These are phyloP conservation scores for Coix lacrymajobi DNA, from an alignment of 176 grass and related monocot species.

Conservation along the genomic window DNA sequence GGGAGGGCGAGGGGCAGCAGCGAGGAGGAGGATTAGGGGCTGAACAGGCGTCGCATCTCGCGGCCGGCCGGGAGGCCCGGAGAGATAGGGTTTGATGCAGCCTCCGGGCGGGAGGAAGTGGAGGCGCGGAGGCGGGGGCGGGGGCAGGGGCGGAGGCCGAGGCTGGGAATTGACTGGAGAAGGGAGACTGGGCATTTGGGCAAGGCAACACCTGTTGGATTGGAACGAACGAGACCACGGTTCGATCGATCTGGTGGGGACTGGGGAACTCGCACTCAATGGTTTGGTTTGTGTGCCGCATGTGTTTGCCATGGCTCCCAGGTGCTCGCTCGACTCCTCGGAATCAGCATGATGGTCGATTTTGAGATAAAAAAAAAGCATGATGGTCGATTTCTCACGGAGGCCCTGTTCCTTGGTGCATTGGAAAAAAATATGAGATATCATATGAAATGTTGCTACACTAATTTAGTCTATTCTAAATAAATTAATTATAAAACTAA, in stretches of 20 bases:
- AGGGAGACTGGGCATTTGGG: neutral
- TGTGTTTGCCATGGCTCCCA: too few species aligned
- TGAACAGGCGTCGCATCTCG: slow-evolving; percentile 16
- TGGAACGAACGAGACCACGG: slow-evolving; percentile 30
- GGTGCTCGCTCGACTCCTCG: too few species aligned
- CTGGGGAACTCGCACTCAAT: too few species aligned
- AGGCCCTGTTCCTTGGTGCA: too few species aligned
- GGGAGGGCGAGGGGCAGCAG: slow-evolving; percentile 6
- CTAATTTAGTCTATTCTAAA: too few species aligned
- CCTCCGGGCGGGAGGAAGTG: neutral
- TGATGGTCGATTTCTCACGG: too few species aligned
- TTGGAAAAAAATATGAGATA: too few species aligned
- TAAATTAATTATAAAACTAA: too few species aligned
- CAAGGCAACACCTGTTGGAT: slow-evolving; percentile 47
- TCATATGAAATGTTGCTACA: too few species aligned
- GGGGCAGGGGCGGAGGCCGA: neutral
- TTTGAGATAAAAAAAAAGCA: too few species aligned
- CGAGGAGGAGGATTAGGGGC: slow-evolving; percentile 18
- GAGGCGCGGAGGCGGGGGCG: neutral
- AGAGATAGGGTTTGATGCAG: slow-evolving; percentile 30
- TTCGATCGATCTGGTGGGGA: neutral
- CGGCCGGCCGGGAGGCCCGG: neutral
- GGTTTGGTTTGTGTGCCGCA: too few species aligned
- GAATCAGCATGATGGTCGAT: too few species aligned
- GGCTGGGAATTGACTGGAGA: slow-evolving; percentile 36